Conservation (phyloP, 140 eudicot species). For the Bidens hawaiensis region DNA sequence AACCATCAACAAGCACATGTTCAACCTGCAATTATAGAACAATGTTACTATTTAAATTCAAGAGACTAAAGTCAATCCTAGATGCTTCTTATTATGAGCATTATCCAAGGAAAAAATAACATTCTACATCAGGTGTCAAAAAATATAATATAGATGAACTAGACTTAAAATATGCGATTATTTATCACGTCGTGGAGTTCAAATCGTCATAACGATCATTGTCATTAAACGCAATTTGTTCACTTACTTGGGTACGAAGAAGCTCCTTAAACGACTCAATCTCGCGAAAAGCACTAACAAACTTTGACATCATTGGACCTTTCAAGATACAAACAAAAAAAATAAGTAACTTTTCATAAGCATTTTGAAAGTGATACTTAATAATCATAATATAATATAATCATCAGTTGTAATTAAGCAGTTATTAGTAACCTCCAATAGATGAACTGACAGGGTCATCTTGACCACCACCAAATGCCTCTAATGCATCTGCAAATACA, state of each 20-base stretch:
- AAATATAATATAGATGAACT: too few relatives aligned
- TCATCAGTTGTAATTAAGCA: neutral
- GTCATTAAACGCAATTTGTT: conserved; percentile 6
- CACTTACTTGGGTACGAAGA: conserved; percentile 92
- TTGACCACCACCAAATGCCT: conserved; percentile 85
- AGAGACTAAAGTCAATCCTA: neutral
- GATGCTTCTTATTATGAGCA: too few relatives aligned
- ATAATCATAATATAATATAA: neutral
- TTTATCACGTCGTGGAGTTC: too few relatives aligned
- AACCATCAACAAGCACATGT: conserved; percentile 84
- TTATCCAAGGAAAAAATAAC: too few relatives aligned
- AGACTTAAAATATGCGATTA: too few relatives aligned
- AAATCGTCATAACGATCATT: too few relatives aligned
- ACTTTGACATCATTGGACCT: conserved; percentile 91
- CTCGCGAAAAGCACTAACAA: conserved; percentile 76
- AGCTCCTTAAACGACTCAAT: conserved; percentile 95
- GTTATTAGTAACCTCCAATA: conserved; percentile 63
- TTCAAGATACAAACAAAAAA: conserved; percentile 8
- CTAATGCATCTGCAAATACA: conserved; percentile 81
- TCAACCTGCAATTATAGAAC: conserved; percentile 65
- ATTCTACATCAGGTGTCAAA: too few relatives aligned
- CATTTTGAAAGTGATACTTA: neutral
- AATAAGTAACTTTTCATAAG: conserved; percentile 10
- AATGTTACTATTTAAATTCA: conserved; percentile 9
- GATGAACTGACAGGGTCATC: conserved; percentile 92